A percentile compares a stretch with the other conserved stretches of the same genome.
phyloP scores from a whole-genome alignment of 2,329 filamentous ascomycete species.

The Leptoxyphium fumago region DNA sequence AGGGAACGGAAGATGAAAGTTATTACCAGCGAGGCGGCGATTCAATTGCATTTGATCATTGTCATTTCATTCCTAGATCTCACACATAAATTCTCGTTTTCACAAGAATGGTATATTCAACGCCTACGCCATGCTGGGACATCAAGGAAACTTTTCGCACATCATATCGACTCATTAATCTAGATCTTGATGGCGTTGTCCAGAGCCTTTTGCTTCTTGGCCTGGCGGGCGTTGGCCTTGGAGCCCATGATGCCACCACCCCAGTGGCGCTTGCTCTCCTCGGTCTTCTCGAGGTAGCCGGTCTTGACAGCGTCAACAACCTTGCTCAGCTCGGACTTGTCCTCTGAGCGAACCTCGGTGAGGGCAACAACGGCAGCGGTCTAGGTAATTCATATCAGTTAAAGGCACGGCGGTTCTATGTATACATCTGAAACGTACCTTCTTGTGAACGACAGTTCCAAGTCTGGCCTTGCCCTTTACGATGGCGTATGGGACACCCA shows the following conservation, averaged over 20 bases:
- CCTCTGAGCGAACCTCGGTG: conserved; percentile 93
- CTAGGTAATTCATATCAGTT: conserved; percentile 27
- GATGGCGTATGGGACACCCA: conserved; percentile 98
- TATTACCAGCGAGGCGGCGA: background rate
- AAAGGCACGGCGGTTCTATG: background rate
- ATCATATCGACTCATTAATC: conserved; percentile 15
- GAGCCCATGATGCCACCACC: conserved; percentile 98
- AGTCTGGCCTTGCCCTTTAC: conserved; percentile 99
- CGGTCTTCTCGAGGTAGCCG: conserved; percentile 90
- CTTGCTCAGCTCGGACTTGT: conserved; percentile 97
- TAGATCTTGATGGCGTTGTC: conserved; percentile 98
- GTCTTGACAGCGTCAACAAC: conserved; percentile 94
- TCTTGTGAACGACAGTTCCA: conserved; percentile 99
- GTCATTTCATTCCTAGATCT: background rate
- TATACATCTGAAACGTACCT: conserved; percentile 39
- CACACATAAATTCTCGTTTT: background rate
- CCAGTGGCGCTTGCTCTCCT: conserved; percentile 85
- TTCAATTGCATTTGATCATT: background rate
- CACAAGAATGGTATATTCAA: background rate
- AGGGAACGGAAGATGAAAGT: too few relatives aligned
- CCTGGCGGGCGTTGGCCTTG: conserved; percentile 66
- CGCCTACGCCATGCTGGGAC: background rate
- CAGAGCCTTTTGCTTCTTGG: conserved; percentile 88
- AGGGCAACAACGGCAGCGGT: conserved; percentile 91
- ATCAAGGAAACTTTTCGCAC: background rate